These are phyloP conservation scores for Dictyostelium firmibasis DNA, from an alignment of 78 protist genomes.

Conservation along the genomic window DNA sequence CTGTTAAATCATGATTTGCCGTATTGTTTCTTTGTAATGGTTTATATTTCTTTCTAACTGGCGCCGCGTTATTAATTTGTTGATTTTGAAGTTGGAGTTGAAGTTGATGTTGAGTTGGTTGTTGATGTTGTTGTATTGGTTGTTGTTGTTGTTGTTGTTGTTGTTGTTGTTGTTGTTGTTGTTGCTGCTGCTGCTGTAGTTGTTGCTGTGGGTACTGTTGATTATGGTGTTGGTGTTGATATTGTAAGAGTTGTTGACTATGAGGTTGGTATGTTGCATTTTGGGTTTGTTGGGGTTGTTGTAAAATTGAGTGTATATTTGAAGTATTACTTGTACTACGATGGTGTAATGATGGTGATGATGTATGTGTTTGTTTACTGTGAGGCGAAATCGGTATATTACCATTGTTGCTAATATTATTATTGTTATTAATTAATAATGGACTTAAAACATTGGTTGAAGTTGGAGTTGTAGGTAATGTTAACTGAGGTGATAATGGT, in stretches of 20 bases:
- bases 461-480: neutral
- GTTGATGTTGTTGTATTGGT: neutral
- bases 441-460: neutral
- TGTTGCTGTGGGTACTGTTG: constrained; percentile 13
- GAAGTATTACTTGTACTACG: neutral
- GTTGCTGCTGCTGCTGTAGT: constrained; percentile 1
- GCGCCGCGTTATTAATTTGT: neutral
- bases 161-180: neutral
- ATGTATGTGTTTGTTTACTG: neutral
- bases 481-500: neutral
- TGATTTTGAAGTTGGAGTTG: neutral
- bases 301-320: neutral
- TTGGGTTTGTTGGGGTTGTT: neutral
- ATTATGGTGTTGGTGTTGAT: neutral
- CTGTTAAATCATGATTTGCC: constrained; percentile 46
- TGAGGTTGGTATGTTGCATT: too few relatives aligned
- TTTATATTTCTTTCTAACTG: constrained; percentile 70
- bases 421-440: neutral
- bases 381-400: neutral
- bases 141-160: neutral
- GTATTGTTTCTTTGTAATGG: constrained; percentile 50
- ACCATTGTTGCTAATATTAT: neutral
- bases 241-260: too few relatives aligned
- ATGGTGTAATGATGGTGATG: neutral
- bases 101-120: neutral